Conservation (phyloP, 2,329 filamentous ascomycete species). For the Leptographium wingfieldii region DNA sequence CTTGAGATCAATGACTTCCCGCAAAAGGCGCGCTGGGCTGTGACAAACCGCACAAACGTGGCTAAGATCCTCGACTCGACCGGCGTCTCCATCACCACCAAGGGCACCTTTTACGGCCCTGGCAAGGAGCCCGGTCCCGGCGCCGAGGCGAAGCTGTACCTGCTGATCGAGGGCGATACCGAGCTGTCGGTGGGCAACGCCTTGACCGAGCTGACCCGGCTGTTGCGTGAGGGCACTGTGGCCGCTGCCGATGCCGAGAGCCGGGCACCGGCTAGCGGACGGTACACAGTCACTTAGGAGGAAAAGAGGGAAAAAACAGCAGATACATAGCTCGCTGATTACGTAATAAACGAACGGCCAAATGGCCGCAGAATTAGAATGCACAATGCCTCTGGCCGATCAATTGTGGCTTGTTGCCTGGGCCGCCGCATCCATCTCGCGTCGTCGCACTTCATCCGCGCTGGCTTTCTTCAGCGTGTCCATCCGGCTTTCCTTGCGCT, state of each 20-base stretch:
- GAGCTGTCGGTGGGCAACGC: constrained; percentile 84
- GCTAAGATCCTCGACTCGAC: constrained; percentile 94
- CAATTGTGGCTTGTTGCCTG: constrained; percentile 46
- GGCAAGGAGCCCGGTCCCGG: constrained; percentile 68
- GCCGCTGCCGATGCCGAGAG: constrained; percentile 80
- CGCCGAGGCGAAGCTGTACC: constrained; percentile 88
- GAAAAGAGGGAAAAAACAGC: neutral
- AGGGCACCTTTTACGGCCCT: constrained; percentile 75
- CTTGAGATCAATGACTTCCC: constrained; percentile 99
- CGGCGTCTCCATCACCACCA: constrained; percentile 92
- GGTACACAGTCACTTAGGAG: constrained; percentile 69
- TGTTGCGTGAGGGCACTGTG: constrained; percentile 82
- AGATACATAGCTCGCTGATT: neutral
- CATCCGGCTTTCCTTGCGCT: constrained; percentile 61
- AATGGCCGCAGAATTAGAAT: neutral
- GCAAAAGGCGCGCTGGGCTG: constrained; percentile 95
- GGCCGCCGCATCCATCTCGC: constrained; percentile 54
- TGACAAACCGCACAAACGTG: constrained; percentile 96
- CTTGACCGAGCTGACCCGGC: constrained; percentile 75
- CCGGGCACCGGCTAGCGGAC: constrained; percentile 62
- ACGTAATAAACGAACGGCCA: neutral
- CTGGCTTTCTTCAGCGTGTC: constrained; percentile 58
- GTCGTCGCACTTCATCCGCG: constrained; percentile 47
- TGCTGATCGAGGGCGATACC: constrained; percentile 93
- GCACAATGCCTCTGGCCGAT: neutral